Base-by-base conservation (phyloP, 2,329 filamentous ascomycete species). In the Triangularia verruculosa region DNA sequence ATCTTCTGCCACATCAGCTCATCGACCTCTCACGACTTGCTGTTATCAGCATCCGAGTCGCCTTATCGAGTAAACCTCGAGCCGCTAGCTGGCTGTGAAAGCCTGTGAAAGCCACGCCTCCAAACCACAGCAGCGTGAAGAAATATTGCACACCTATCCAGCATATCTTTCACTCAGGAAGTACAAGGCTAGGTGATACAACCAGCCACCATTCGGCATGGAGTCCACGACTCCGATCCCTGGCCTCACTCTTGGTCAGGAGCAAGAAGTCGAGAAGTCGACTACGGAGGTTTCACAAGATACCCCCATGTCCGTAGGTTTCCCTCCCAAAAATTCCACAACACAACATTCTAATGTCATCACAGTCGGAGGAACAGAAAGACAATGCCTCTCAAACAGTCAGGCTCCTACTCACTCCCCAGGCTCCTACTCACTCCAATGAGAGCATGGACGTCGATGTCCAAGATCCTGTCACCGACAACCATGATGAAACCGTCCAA, bases 201-300 rank as follows among this genome's bases (percentile, higher is more conserved):
- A 56, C 54, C 13, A 27, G 55, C 25, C n/a, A 28, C n/a, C 13
- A 20, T 56, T 13, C 54, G 66, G 11, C 25, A 71, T 72, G 70
- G 57, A 68, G 3, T 24, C 55, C 1, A 56, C 66, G 1, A 70
- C 70, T 52, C 61, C 67, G 24, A 74, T 75, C n/a, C 72, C 73
- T 11, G 72, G 73, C 61, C 71, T 74, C 39, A 47, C 17, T 20
- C n/a, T 47, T 12, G 73, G 72, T 66, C 65, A 71, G 52, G 69
- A 70, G 13, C 67, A 67, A 61, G 57, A 67, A 3, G 70, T 70
- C 39, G 68, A 72, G 59, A 57, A 62, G 27, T 60, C 69, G 5
- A 67, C 69, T 4, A 25, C 34, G n/a, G 59, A 69, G 13, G 70
- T 66, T 39, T 67, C n/a, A 4, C 39, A 47, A 47, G n/a, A 20